Percentiles rank a stretch among this genome's conserved stretches.
These are phyloP conservation scores for Aquilaria yunnanensis DNA, from an alignment of 345 rosid species.

Conservation along the genomic window DNA sequence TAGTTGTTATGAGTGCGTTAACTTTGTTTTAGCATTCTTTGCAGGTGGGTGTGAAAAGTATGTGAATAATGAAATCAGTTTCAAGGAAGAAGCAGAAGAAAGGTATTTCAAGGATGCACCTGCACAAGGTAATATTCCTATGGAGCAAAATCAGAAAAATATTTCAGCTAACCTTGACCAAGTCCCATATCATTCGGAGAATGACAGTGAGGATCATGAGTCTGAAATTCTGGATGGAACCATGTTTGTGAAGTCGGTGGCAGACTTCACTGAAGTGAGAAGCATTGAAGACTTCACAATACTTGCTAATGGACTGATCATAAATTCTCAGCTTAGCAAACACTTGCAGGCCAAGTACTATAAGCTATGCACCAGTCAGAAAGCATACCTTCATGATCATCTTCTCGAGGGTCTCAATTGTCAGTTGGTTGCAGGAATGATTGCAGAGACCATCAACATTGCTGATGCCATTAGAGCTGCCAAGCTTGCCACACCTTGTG, in stretches of 20 bases:
- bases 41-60: background rate
- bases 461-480: conserved; percentile 40
- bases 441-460: conserved; percentile 19
- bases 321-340: conserved; percentile 26
- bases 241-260: conserved; percentile 17
- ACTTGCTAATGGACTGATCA: conserved; percentile 25
- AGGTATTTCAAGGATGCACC: conserved; percentile 10
- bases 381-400: conserved; percentile 28
- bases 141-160: conserved; percentile 9
- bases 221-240: conserved; percentile 21
- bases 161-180: background rate
- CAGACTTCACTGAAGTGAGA: conserved; percentile 30
- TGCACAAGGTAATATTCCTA: background rate
- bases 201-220: conserved; percentile 17
- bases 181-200: conserved; percentile 14
- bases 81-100: background rate
- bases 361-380: conserved; percentile 38
- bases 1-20: no score
- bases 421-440: conserved; percentile 24
- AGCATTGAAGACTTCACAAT: conserved; percentile 30
- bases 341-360: conserved; percentile 29
- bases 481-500: conserved; percentile 16
- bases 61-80: background rate
- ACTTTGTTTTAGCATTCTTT: no score
- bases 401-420: conserved; percentile 28